These are phyloP conservation scores for Silene noctiflora DNA, from an alignment of 179 eudicot genomes.

Conservation along the genomic window DNA sequence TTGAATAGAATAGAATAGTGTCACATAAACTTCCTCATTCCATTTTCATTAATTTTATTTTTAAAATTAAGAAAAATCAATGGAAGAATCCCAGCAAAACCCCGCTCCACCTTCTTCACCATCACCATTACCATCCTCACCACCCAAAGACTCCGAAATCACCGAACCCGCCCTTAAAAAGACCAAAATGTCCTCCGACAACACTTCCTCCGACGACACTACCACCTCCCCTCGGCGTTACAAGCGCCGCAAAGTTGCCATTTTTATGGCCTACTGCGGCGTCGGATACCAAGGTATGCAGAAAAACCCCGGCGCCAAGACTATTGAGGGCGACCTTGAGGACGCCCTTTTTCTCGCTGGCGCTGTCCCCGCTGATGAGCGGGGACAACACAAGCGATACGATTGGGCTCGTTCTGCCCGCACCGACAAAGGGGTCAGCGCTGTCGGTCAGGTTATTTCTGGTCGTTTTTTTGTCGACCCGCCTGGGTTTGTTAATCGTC, in stretches of 20 bases:
- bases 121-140: neutral
- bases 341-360: constrained; percentile 74
- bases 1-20: too few relatives aligned
- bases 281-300: constrained; percentile 98
- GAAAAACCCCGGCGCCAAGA: constrained; percentile 93
- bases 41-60: too few relatives aligned
- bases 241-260: constrained; percentile 85
- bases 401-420: constrained; percentile 92
- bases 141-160: constrained; percentile 18
- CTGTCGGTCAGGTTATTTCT: constrained; percentile 90
- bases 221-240: constrained; percentile 29
- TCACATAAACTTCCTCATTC: too few relatives aligned
- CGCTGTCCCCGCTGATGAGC: constrained; percentile 67
- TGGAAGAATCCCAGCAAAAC: neutral
- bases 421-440: constrained; percentile 88
- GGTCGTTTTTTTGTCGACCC: constrained; percentile 83
- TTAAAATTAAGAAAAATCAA: neutral
- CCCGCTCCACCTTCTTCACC: neutral
- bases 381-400: constrained; percentile 50
- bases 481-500: constrained; percentile 60
- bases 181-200: constrained; percentile 62
- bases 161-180: constrained; percentile 53
- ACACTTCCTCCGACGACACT: constrained; percentile 42
- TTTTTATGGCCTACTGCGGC: constrained; percentile 90
- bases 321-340: constrained; percentile 90